Evolutionary conservation across 2,329 filamentous ascomycete genomes (phyloP), one percentile per base, ranked within the genome.

Genomic region (Cercospora citrullina): DNA sequence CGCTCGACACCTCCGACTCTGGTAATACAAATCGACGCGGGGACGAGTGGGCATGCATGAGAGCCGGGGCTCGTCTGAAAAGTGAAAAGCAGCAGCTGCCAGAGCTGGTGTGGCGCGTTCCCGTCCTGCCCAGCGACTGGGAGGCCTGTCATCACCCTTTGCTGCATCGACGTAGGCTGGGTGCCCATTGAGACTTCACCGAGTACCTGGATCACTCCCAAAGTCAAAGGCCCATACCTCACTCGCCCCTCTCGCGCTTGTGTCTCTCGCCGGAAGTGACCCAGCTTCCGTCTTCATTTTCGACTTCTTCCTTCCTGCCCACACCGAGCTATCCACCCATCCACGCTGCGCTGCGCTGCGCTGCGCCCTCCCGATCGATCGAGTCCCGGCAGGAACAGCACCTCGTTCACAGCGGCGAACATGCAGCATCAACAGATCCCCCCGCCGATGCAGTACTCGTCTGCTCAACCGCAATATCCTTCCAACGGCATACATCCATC

Each of bases 211-310:
- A 60, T 69, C 53, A 26, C 18, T 48, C 58, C 31, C 55, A 64
- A 72, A 72, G 66, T 69, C 70, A 67, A 68, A 68, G 55, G 57
- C 36, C 67, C 67, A 71, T 64, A 65, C 39, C 36, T 61, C 60
- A 31, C 59, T 21, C 67, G 51, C 61, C 65, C 65, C 60, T 65
- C 60, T 60, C 65, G 68, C 62, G 31, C 65, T 51, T 63, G 51
- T 57, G 60, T 58, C 28, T 33, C 66, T 65, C 36, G 57, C 62
- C 30, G 42, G 58, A 26, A 42, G n/a, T 53, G 36, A 33, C 16
- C 60, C 36, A 31, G 18, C 60, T 26, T 36, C 31, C 59, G 26
- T 64, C 62, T 45, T 9, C 45, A n/a, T 26, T 55, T 42, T 33
- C 31, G 12, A 33, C 31, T 57, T 21, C 42, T 26, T 16, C 45